phyloP scores from a whole-genome alignment of 106 monocot species.

The Narthecium ossifragum region DNA sequence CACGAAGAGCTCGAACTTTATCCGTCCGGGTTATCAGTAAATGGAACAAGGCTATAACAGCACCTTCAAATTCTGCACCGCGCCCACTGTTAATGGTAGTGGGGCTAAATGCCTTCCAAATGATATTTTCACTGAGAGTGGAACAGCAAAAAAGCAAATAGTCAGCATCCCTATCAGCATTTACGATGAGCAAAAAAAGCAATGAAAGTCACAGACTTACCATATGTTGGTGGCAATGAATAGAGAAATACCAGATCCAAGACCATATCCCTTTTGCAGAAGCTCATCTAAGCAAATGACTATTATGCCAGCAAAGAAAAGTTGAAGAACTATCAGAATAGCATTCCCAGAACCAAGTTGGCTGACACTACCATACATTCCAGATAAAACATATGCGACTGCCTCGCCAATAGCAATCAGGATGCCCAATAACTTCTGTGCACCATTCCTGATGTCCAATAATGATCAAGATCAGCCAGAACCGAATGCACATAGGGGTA shows the following conservation, averaged over 20 bases:
- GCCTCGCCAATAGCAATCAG: constrained; percentile 48
- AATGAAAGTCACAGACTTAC: constrained; percentile 11
- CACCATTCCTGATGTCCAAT: constrained; percentile 35
- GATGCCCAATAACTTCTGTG: constrained; percentile 51
- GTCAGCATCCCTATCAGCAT: not conserved
- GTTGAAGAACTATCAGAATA: constrained; percentile 46
- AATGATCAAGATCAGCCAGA: not conserved
- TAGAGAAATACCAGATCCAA: constrained; percentile 56
- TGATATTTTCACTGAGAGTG: constrained; percentile 25
- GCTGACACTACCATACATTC: constrained; percentile 57
- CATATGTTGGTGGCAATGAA: constrained; percentile 59
- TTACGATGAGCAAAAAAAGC: not conserved
- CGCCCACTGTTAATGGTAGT: constrained; percentile 19
- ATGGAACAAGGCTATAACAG: constrained; percentile 10
- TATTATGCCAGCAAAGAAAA: constrained; percentile 51
- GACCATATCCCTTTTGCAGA: constrained; percentile 58
- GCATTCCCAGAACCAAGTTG: constrained; percentile 57
- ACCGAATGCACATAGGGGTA: too few relatives aligned
- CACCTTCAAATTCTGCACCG: constrained; percentile 23
- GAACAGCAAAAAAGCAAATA: not conserved
- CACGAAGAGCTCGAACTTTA: constrained; percentile 21
- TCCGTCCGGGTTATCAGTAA: constrained; percentile 20
- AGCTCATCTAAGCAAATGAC: constrained; percentile 57
- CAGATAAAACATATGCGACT: constrained; percentile 51
- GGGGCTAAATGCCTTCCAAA: constrained; percentile 17